Evolutionary conservation across 331 rosid genomes (phyloP), one percentile per base, ranked within the genome.

Genomic region (Malus hybrid): DNA sequence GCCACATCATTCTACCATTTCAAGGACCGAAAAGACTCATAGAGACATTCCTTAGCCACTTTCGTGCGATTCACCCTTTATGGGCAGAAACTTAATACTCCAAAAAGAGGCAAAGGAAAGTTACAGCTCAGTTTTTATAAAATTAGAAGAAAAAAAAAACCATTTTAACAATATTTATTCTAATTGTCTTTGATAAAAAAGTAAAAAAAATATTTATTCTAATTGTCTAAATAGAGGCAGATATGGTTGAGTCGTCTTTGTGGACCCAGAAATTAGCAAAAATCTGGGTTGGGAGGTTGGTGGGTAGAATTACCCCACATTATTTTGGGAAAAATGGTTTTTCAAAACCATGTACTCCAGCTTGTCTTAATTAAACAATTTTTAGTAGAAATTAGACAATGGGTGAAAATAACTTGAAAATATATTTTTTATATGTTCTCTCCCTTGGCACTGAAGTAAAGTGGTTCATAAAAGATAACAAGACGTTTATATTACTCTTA

Each of bases 391-490:
- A 61, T 30, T 70, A 15, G 71, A 13, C 39, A n/a, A 18, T 50
- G 70, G 52, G 22, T 6, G 4, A 50, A 50, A 50, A 50, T 50
- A 50, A 50, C 18, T 50, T 50, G 56, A 50, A 50, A 50, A 50
- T 50, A 7, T 50, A 15, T 50, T 50, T 50, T 50, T 3, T 20
- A 20, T 15, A 7, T 68, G 10, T 13, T 20, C 28, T 39, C 44
- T 39, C 44, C 67, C 69, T 73, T 73, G 69, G 33, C 12, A 39
- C 24, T 66, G 72, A 42, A 66, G 74, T 66, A 33, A 58, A 73
- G 77, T 71, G 57, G 12, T 39, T 39, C 63, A 55, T 66, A 75
- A 66, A 64, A 20, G 71, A 61, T 6, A 29, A n/a, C 14, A 52
- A 10, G 15, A 48, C 14, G 13, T 60, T 61, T 39, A 6, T 39